Evolutionary conservation across 1,284 basidiomycete species (phyloP).

Genomic region (Tilletia caries): DNA sequence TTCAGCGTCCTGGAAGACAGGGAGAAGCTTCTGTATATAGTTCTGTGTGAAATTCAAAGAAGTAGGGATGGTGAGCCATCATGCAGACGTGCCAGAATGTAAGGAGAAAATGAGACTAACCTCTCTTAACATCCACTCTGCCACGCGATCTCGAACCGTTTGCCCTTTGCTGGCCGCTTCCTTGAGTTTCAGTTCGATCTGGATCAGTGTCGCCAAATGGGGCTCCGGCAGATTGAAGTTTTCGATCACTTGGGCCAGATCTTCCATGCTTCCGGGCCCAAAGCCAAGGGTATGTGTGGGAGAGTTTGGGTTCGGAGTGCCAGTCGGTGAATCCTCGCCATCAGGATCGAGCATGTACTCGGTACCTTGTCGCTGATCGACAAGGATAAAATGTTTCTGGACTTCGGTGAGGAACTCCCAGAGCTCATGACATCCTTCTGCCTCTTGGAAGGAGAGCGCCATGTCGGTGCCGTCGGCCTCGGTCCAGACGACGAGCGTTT

Average conservation of each 20-base stretch:
- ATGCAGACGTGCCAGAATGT: conserved; percentile 55
- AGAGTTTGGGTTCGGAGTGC: conserved; percentile 9
- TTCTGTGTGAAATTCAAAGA: conserved; percentile 59
- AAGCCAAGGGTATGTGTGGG: conserved; percentile 4
- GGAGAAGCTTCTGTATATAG: conserved; percentile 81
- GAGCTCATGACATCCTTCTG: conserved; percentile 90
- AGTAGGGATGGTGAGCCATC: conserved; percentile 10
- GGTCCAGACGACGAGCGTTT: conserved; percentile 98
- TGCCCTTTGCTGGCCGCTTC: conserved; percentile 52
- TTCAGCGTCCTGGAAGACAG: conserved; percentile 81
- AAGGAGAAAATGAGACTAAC: conserved; percentile 59
- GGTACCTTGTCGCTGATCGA: not conserved
- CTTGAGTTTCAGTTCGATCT: conserved; percentile 49
- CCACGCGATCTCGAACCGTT: conserved; percentile 69
- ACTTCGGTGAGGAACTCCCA: conserved; percentile 96
- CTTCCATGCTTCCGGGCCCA: conserved; percentile 10
- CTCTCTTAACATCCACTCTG: conserved; percentile 59
- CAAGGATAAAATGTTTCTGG: conserved; percentile 67
- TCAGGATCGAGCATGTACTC: conserved; percentile 9
- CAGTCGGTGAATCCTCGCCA: conserved; percentile 1
- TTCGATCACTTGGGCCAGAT: not conserved
- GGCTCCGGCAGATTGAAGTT: conserved; percentile 52
- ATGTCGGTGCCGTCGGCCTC: conserved; percentile 91
- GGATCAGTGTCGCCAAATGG: conserved; percentile 46
- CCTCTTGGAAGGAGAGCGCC: conserved; percentile 93